Conservation (phyloP, 805 yeast species). For the Hanseniaspora valbyensis region DNA sequence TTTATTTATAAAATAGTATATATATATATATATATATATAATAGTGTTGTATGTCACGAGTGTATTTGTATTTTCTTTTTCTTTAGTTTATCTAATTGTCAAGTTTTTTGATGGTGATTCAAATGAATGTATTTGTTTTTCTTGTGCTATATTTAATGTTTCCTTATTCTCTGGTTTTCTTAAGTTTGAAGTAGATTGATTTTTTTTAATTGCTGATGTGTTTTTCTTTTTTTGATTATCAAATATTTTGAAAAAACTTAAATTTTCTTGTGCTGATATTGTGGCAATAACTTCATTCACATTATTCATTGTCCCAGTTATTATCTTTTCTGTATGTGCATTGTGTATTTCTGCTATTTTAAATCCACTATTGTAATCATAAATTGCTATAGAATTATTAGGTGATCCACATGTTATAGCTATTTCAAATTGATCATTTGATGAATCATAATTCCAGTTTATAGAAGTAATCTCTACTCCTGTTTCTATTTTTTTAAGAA, state of each 20-base stretch:
- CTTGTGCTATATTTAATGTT: background rate
- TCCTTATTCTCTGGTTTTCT: background rate
- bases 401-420: conserved; percentile 94
- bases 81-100: background rate
- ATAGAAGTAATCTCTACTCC: conserved; percentile 92
- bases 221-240: conserved; percentile 35
- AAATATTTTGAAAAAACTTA: conserved; percentile 88
- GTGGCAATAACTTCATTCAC: conserved; percentile 87
- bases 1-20: too few species aligned
- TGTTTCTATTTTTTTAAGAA: conserved; percentile 76
- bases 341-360: conserved; percentile 76
- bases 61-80: too few species aligned
- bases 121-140: background rate
- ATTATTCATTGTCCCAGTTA: conserved; percentile 75
- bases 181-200: background rate
- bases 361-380: conserved; percentile 74
- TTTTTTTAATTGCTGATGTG: background rate
- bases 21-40: too few species aligned
- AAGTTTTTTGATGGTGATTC: background rate
- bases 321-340: conserved; percentile 84
- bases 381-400: conserved; percentile 66
- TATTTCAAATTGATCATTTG: conserved; percentile 44
- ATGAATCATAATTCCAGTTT: conserved; percentile 62
- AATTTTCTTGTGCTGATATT: conserved; percentile 89
- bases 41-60: too few species aligned